Conservation (phyloP, 164 flowering plant species). For the Magnolia officinalis region DNA sequence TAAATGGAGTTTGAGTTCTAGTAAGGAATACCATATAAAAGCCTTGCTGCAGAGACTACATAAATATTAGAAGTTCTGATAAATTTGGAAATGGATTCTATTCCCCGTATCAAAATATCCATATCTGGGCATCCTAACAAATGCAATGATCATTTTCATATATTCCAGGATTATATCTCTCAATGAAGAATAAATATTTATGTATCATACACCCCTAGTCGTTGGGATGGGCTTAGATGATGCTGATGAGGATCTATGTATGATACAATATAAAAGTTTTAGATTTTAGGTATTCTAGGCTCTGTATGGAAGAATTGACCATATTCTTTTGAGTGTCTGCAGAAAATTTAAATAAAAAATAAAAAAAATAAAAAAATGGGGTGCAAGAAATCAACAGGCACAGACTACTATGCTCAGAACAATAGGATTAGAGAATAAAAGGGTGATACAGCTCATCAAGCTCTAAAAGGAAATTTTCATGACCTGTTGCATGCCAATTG, state of each 20-base stretch:
- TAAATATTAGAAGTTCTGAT: not conserved
- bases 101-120: not conserved
- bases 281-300: no score
- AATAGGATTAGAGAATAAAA: not conserved
- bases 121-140: not conserved
- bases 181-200: no score
- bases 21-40: no score
- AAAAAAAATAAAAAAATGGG: no score
- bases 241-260: no score
- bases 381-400: not conserved
- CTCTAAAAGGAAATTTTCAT: not conserved
- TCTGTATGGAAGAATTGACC: no score
- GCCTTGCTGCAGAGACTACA: not conserved
- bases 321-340: no score
- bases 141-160: not conserved
- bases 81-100: not conserved
- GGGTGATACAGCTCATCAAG: not conserved
- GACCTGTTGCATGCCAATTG: constrained; percentile 84
- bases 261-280: no score
- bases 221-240: no score
- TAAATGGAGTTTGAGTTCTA: no score
- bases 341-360: no score
- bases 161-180: not conserved
- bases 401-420: not conserved
- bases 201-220: no score